Conservation (phyloP, 768 basidiomycete genomes). For the Cubamyces lactineus region DNA sequence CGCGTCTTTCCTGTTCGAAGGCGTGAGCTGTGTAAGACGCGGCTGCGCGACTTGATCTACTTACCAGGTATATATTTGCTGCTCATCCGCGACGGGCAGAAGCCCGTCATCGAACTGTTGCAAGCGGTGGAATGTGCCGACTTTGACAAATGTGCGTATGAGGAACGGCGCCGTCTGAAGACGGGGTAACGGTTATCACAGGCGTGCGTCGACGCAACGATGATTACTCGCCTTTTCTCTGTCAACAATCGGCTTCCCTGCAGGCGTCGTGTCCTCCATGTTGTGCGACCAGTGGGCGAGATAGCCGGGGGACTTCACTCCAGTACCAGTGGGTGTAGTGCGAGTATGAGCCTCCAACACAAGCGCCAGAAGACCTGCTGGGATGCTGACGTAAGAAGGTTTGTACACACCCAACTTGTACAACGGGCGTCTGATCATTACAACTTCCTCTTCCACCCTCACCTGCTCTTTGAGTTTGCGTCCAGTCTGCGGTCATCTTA, state of each 20-base stretch:
- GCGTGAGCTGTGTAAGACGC: not conserved
- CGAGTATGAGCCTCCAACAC: not conserved
- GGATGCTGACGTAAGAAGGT: slow-evolving; percentile 12
- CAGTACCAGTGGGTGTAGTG: not conserved
- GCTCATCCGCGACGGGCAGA: slow-evolving; percentile 78
- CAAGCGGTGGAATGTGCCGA: slow-evolving; percentile 76
- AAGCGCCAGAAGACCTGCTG: not conserved
- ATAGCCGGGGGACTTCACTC: no score
- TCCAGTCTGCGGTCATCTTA: no score
- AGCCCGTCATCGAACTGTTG: slow-evolving; percentile 77
- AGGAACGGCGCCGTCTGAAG: slow-evolving; percentile 78
- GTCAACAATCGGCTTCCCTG: slow-evolving; percentile 51
- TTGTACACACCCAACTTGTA: not conserved
- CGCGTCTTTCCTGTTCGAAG: slow-evolving; percentile 69
- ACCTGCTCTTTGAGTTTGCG: no score
- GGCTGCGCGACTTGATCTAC: slow-evolving; percentile 17
- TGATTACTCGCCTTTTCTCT: slow-evolving; percentile 52
- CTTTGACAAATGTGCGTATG: slow-evolving; percentile 81
- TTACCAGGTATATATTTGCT: slow-evolving; percentile 82
- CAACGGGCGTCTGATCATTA: no score
- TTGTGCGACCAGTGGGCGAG: not conserved
- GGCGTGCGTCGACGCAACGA: no score
- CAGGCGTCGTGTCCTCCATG: slow-evolving; percentile 46
- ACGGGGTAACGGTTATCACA: no score
- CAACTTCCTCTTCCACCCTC: no score